These are phyloP conservation scores for Talaromyces rugulosus DNA, from an alignment of 2,329 filamentous ascomycete species.

Conservation along the genomic window DNA sequence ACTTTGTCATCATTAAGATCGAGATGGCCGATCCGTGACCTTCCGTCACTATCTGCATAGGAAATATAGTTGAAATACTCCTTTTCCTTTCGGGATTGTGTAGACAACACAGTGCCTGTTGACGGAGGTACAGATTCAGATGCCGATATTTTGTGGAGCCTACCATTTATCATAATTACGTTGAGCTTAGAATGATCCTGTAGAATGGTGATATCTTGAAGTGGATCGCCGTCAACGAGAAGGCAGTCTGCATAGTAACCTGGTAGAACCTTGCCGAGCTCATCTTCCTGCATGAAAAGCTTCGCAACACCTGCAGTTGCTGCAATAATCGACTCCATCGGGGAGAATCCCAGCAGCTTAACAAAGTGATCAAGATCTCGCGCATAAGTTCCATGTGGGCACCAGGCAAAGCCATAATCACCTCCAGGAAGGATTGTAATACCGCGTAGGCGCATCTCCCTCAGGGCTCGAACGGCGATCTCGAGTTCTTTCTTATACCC, in stretches of 20 bases:
- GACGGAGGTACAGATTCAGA: background rate
- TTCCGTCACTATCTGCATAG: background rate
- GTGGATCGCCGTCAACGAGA: slow-evolving; percentile 44
- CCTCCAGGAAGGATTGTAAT: slow-evolving; percentile 40
- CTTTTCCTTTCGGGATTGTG: background rate
- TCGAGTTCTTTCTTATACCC: slow-evolving; percentile 44
- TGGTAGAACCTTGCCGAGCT: slow-evolving; percentile 39
- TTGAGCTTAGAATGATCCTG: slow-evolving; percentile 43
- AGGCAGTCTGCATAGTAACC: slow-evolving; percentile 45
- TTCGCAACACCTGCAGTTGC: slow-evolving; percentile 40
- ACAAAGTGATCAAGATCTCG: slow-evolving; percentile 46
- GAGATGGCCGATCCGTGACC: slow-evolving; percentile 33
- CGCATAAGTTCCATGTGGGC: slow-evolving; percentile 47
- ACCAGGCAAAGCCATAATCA: slow-evolving; percentile 49
- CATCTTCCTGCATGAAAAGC: slow-evolving; percentile 34
- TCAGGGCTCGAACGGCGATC: slow-evolving; percentile 33
- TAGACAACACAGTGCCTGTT: background rate
- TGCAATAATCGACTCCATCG: slow-evolving; percentile 42
- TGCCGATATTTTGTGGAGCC: slow-evolving; percentile 39
- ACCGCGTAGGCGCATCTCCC: slow-evolving; percentile 44
- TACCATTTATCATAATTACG: slow-evolving; percentile 47
- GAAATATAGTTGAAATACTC: slow-evolving; percentile 1
- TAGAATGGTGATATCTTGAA: slow-evolving; percentile 39
- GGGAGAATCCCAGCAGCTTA: slow-evolving; percentile 43
- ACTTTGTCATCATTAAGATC: background rate